Base-by-base conservation (phyloP, 495 filamentous ascomycete species). In the Xylaria intraflava region DNA sequence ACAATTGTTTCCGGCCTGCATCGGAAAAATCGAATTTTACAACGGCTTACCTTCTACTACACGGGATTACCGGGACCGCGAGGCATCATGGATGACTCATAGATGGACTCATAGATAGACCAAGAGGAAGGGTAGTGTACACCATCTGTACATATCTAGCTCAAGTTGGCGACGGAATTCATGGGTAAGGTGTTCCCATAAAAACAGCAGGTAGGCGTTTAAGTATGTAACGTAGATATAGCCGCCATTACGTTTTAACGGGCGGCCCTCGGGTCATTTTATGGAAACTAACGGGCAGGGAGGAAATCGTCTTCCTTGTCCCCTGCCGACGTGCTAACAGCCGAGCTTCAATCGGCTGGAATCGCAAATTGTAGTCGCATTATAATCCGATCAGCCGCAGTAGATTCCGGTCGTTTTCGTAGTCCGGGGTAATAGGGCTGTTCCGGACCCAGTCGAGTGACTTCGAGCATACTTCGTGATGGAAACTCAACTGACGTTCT, bases 321-420 rank as follows among this genome's bases (percentile, higher is more conserved):
- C 31, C 36, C 27, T 55, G 27, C 44, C 52, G 52, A 55, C 14
- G 35, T 49, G 36, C 44, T 55, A 56, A 45, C 23, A 56, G 46
- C 53, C 53, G 46, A 56, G 53, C 53, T 56, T 51, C 40, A n/a
- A n/a, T 56, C 53, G 53, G 53, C 46, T 50, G 38, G 46, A 56
- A 39, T 56, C 53, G 53, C 51, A 39, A 56, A 36, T 10, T 4
- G 46, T 49, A 56, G 46, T 46, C 53, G 53, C 47, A 45, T 50
- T 24, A 35, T 29, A 49, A 43, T 55, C 43, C 38, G 33, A 47
- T 41, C 35, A 56, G 57, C 47, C 47, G 42, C 35, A 51, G 48
- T 44, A 56, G 47, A 22, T 56, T 56, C 43, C 46, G 52, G 30
- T 51, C 57, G 27, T 60, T 52, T 47, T 60, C 53, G 52, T 47